phyloP scores from a whole-genome alignment of 2,329 filamentous ascomycete genomes.

The Penicillium sp. region DNA sequence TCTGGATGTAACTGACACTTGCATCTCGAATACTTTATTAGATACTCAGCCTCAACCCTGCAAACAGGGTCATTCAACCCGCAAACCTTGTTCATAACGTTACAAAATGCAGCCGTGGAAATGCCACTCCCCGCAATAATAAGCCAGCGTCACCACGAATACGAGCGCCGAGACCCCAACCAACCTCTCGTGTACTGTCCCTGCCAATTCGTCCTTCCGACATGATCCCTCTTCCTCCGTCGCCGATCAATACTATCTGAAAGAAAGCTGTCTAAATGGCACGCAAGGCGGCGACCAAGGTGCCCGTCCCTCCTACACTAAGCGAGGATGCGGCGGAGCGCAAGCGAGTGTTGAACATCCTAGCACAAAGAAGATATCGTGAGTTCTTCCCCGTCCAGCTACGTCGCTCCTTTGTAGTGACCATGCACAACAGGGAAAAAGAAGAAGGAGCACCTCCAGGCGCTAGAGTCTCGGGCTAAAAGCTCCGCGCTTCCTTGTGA shows the following conservation, averaged over 20 bases:
- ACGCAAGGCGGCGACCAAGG: conserved; percentile 2
- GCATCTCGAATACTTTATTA: not conserved
- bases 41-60: not conserved
- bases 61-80: not conserved
- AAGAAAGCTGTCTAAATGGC: conserved; percentile 3
- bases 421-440: conserved; percentile 17
- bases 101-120: not conserved
- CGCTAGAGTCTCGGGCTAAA: conserved; percentile 20
- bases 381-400: conserved; percentile 5
- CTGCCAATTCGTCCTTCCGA: not conserved
- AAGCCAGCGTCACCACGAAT: not conserved
- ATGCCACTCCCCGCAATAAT: conserved; percentile 2
- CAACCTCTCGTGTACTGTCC: not conserved
- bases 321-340: conserved; percentile 58
- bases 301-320: conserved; percentile 9
- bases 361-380: conserved; percentile 61
- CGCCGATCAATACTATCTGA: not conserved
- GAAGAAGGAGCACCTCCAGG: conserved; percentile 26
- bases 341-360: conserved; percentile 60
- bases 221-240: not conserved
- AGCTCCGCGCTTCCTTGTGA: not conserved
- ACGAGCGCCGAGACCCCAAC: conserved; percentile 1
- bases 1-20: not conserved
- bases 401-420: conserved; percentile 1
- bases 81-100: not conserved